phyloP scores from a whole-genome alignment of 192 early-diverging fungal species.

The Haplosporangium gracile region DNA sequence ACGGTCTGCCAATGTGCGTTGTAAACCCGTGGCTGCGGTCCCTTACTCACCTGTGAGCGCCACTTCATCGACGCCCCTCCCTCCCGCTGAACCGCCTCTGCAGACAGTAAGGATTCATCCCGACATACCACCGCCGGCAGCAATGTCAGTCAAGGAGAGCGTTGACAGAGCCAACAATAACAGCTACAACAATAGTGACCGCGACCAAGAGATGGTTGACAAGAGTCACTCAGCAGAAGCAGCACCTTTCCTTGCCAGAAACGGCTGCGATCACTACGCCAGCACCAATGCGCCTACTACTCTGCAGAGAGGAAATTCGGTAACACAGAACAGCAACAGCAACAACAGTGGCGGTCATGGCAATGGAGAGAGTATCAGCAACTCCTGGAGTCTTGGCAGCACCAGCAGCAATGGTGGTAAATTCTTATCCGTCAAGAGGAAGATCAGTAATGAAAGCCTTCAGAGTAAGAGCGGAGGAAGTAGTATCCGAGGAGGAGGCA shows the following conservation, averaged over 20 bases:
- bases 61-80: background rate
- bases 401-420: no score
- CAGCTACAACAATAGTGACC: background rate
- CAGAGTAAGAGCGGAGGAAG: background rate
- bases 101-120: background rate
- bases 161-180: background rate
- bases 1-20: constrained; percentile 7
- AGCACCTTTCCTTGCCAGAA: background rate
- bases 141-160: background rate
- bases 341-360: background rate
- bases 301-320: background rate
- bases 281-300: background rate
- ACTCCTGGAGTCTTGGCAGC: background rate
- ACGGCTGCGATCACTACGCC: background rate
- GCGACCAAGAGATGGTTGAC: background rate
- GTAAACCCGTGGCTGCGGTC: constrained; percentile 12
- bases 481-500: background rate
- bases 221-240: background rate
- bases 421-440: background rate
- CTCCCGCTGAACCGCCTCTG: background rate
- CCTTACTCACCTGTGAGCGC: background rate
- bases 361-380: background rate
- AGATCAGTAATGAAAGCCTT: background rate
- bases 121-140: background rate
- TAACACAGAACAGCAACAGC: background rate